A percentile compares a stretch with the other conserved stretches of the same genome.
Conservation (phyloP, 345 rosid species). For the Syzygium aromaticum region DNA sequence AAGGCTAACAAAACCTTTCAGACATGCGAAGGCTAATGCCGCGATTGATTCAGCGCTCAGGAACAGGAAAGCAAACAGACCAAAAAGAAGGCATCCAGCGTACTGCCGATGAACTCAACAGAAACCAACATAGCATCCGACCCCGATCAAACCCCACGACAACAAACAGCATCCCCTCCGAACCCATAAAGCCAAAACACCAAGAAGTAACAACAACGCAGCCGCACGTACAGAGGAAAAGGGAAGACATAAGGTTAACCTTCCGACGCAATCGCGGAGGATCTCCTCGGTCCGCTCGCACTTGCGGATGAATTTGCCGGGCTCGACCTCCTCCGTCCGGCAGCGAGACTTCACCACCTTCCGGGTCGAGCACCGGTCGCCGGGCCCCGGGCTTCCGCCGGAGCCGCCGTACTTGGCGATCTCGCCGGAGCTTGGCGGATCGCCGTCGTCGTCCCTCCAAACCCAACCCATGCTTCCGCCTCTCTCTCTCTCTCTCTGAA, state of each 20-base stretch:
- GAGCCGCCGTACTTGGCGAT: not conserved
- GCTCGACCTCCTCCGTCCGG: constrained; percentile 86
- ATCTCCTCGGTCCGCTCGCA: constrained; percentile 82
- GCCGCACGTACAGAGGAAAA: not conserved
- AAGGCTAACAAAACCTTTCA: not conserved
- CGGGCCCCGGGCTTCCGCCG: not conserved
- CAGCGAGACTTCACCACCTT: constrained; percentile 62
- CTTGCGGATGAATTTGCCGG: constrained; percentile 73
- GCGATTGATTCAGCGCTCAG: not conserved
- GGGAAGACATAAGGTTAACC: constrained; percentile 14
- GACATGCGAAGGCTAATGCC: not conserved
- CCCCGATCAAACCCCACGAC: not conserved
- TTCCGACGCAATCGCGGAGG: constrained; percentile 65
- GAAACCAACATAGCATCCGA: not conserved
- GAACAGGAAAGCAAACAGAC: not conserved
- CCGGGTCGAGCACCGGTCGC: constrained; percentile 44
- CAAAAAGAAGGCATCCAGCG: not conserved
- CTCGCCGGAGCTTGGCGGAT: constrained; percentile 12
- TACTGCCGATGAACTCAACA: not conserved
- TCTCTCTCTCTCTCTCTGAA: not conserved
- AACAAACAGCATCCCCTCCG: not conserved
- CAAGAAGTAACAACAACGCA: not conserved
- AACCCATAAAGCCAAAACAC: not conserved
- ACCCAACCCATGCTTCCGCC: constrained; percentile 48
- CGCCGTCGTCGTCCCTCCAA: constrained; percentile 33